Evolutionary conservation across 768 basidiomycete species (phyloP), one percentile per base, ranked within the genome.

Genomic region (Rhizopogon salebrosus): DNA sequence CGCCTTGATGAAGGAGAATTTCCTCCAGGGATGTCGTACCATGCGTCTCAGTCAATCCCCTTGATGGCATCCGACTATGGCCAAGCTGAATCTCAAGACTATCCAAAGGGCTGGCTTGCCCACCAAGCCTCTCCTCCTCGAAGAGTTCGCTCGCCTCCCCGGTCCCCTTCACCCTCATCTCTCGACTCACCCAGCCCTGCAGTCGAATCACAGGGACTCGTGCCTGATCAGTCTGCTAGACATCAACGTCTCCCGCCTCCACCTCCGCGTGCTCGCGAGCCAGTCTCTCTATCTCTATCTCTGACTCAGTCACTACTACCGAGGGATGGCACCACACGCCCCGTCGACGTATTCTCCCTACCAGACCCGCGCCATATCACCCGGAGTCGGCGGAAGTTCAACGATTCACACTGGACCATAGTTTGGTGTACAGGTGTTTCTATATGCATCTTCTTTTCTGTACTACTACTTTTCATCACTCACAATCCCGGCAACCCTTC

Each of bases 301-400:
- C 71, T 92, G n/a, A 89, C 87, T 3, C 82, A 90, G 61, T 90
- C 90, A 3, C 73, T 92, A 6, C 75, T 92, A 6, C 90, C 88
- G 16, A 72, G 89, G 52, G 88, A 89, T 55, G 87, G 87, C 26
- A 72, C 72, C 39, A 67, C 79, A 20, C 78, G 85, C 43, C 80
- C 85, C 4, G 60, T 83, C 18, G 84, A 87, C 66, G 78, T 85
- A 31, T 92, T 92, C 68, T 82, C 82, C 24, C 75, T 92, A 13
- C 90, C 89, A 3, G 87, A 91, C 61, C 87, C 87, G 22, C 78
- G 84, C 41, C 80, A 87, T 58, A 72, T 77, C n/a, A 77, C 82
- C 18, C 74, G 80, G 53, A 72, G 75, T 29, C 80, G 83, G 51
- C 78, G 84, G 68, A 89, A 85, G 68, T 84, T 84, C 70, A 83